phyloP scores from a whole-genome alignment of 371 early-diverging fungal genomes.

The Rhizopus arrhizus region DNA sequence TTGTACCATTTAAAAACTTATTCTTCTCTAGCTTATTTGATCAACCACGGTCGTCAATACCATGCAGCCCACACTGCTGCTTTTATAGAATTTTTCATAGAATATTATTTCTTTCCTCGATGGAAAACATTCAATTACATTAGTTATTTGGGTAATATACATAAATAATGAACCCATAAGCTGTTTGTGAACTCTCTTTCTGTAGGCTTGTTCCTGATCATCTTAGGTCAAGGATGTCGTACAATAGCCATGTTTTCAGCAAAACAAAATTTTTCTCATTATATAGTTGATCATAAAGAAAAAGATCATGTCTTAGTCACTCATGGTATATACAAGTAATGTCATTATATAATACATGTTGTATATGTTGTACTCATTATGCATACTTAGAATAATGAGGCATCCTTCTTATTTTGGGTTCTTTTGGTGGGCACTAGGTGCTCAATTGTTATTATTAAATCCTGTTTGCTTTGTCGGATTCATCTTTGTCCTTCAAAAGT shows the following conservation, averaged over 20 bases:
- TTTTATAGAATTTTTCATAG: constrained; percentile 71
- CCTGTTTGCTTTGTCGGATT: constrained; percentile 72
- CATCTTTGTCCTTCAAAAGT: constrained; percentile 61
- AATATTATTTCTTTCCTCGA: constrained; percentile 63
- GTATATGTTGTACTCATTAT: neutral
- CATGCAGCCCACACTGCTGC: constrained; percentile 71
- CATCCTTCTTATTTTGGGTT: constrained; percentile 94
- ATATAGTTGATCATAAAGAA: constrained; percentile 66
- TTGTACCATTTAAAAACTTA: neutral
- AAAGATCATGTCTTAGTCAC: constrained; percentile 74
- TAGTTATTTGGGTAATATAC: constrained; percentile 55
- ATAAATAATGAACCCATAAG: neutral
- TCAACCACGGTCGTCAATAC: constrained; percentile 78
- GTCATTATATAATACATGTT: neutral
- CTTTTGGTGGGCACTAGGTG: constrained; percentile 81
- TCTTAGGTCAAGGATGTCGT: constrained; percentile 69
- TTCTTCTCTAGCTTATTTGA: constrained; percentile 63
- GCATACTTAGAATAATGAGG: constrained; percentile 58
- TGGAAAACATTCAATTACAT: constrained; percentile 59
- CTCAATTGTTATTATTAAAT: constrained; percentile 73
- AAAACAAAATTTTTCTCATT: constrained; percentile 79
- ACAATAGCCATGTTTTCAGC: constrained; percentile 82
- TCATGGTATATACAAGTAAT: constrained; percentile 75
- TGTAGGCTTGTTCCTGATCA: constrained; percentile 60
- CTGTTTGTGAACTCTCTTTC: constrained; percentile 1